Base-by-base conservation (phyloP, 75 land plant genomes). In the Picea sitchensis region DNA sequence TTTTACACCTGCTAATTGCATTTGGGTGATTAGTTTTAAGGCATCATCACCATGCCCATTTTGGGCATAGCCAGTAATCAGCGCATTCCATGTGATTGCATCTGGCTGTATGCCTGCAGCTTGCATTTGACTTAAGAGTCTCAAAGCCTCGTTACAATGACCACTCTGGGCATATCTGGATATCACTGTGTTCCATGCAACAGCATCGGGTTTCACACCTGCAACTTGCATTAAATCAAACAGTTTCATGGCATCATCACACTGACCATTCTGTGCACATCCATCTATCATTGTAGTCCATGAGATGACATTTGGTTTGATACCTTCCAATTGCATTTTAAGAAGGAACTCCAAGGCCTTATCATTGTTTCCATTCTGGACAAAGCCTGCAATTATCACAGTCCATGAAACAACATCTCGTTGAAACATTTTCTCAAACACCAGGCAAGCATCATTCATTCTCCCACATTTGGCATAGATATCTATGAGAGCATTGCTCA, bases 321-420 rank as follows among this genome's bases (percentile, higher is more conserved):
- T 30, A 26, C 54, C 31, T 51, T 76, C 31, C 4, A 14, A 76
- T 51, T 51, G 58, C 87, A 88, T 74, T 47, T 62, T 9, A n/a
- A 74, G 41, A 57, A 79, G 80, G 23, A 61, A 73, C 14, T 15
- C 4, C 14, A 80, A 5, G 7, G 73, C 86, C 58, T 80, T 75
- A 14, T 32, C 14, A 54, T 54, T 72, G 18, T 61, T n/a, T 2
- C 65, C 78, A 5, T 56, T 36, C 36, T 73, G 32, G 11, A 77
- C 63, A 73, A 14, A 80, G 0, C 82, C 84, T 9, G 75, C 41
- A 77, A 87, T 87, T 56, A 87, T 63, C 0, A 84, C 61, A 73
- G 82, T 84, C 89, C 89, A 87, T 14, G 89, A 87, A 23, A 84
- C 78, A 17, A 76, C 78, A 76, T 76, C 59, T 56, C 64, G 59